Evolutionary conservation across 164 flowering plant species (phyloP).

Genomic region (Aristolochia californica): DNA sequence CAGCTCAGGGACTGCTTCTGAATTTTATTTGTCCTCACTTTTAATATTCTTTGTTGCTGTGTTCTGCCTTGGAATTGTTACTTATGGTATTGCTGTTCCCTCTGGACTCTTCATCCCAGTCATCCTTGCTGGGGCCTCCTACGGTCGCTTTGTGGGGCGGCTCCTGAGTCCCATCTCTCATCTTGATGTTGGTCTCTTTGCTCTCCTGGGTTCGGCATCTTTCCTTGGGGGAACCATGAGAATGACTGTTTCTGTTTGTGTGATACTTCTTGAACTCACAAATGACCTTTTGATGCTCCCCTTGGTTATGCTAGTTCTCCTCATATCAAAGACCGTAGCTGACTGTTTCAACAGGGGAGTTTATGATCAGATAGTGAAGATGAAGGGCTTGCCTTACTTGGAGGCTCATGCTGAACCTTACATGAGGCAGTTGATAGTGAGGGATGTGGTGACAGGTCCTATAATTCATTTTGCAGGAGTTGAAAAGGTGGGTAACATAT

Average conservation of each 20-base stretch:
- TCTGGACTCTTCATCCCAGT: slow-evolving; percentile 96
- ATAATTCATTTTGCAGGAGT: slow-evolving; percentile 58
- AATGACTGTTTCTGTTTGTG: slow-evolving; percentile 92
- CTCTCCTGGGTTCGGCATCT: slow-evolving; percentile 91
- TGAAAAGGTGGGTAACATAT: slow-evolving; percentile 65
- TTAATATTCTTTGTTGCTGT: slow-evolving; percentile 45
- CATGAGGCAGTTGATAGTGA: slow-evolving; percentile 75
- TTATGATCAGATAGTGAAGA: slow-evolving; percentile 76
- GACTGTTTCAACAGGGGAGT: slow-evolving; percentile 83
- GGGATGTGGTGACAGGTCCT: slow-evolving; percentile 82
- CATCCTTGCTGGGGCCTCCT: slow-evolving; percentile 85
- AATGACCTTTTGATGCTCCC: slow-evolving; percentile 84
- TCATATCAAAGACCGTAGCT: slow-evolving; percentile 85
- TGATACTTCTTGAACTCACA: slow-evolving; percentile 88
- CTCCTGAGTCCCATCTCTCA: slow-evolving; percentile 34
- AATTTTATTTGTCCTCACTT: slow-evolving; percentile 45
- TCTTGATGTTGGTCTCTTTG: slow-evolving; percentile 72
- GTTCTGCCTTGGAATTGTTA: slow-evolving; percentile 66
- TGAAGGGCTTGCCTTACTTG: slow-evolving; percentile 88
- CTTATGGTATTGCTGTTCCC: slow-evolving; percentile 88
- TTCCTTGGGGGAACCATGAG: slow-evolving; percentile 97
- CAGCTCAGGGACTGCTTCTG: slow-evolving; percentile 33
- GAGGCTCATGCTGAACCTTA: slow-evolving; percentile 91
- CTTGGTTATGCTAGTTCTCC: slow-evolving; percentile 80
- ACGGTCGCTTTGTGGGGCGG: slow-evolving; percentile 72